Evolutionary conservation across 2,329 filamentous ascomycete species (phyloP).

Genomic region (Neofusicoccum cordaticola): DNA sequence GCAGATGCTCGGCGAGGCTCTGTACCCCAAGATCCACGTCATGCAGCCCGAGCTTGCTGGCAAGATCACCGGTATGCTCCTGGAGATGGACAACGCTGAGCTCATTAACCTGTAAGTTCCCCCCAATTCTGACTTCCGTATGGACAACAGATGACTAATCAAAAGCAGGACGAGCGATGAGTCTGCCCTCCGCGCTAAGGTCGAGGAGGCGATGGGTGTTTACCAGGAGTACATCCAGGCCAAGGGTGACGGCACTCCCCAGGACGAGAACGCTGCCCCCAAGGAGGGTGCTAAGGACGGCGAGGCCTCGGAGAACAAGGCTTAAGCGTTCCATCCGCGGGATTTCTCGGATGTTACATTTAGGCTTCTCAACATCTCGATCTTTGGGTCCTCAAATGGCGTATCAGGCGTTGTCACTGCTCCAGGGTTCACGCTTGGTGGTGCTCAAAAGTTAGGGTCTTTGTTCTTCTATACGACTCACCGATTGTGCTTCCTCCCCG

Average conservation of each 20-base stretch:
- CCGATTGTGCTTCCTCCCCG: background rate
- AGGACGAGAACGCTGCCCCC: constrained; percentile 31
- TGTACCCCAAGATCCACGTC: constrained; percentile 97
- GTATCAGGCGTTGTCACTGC: constrained; percentile 16
- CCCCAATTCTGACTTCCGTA: background rate
- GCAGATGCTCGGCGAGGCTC: constrained; percentile 95
- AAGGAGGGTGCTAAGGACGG: constrained; percentile 47
- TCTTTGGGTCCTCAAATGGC: constrained; percentile 12
- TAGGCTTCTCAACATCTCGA: constrained; percentile 2
- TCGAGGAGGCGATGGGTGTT: constrained; percentile 93
- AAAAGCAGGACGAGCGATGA: constrained; percentile 78
- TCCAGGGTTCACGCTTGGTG: constrained; percentile 11
- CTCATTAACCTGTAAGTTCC: constrained; percentile 86
- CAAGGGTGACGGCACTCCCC: constrained; percentile 50
- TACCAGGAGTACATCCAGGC: constrained; percentile 99
- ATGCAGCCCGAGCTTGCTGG: constrained; percentile 94
- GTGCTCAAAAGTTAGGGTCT: constrained; percentile 16
- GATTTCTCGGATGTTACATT: background rate
- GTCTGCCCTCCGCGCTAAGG: constrained; percentile 84
- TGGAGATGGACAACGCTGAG: constrained; percentile 98
- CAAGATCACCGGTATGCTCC: constrained; percentile 99
- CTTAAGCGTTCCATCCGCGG: constrained; percentile 25
- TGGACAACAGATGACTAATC: constrained; percentile 27
- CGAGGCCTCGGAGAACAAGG: constrained; percentile 44
- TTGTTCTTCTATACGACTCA: background rate